phyloP scores from a whole-genome alignment of 768 basidiomycete species.

The Boletus huronensis region DNA sequence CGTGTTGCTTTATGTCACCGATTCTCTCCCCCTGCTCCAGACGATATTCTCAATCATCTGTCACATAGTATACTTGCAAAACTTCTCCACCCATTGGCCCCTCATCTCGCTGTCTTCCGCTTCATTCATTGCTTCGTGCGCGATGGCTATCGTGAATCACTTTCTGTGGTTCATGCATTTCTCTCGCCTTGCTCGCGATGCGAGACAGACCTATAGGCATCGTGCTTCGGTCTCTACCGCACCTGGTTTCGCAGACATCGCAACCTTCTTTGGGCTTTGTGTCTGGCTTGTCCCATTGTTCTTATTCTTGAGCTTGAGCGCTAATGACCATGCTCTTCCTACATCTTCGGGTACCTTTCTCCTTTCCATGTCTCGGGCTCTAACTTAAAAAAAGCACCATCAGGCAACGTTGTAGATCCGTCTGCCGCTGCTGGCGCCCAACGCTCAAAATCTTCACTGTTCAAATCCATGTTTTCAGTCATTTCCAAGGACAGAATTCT shows the following conservation, averaged over 20 bases:
- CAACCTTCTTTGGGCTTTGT: conserved; percentile 80
- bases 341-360: conserved; percentile 47
- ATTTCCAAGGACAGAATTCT: conserved; percentile 40
- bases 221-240: conserved; percentile 32
- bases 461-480: conserved; percentile 58
- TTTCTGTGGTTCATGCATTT: conserved; percentile 98
- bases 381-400: not conserved
- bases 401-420: conserved; percentile 21
- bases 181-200: conserved; percentile 63
- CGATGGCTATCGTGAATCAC: conserved; percentile 84
- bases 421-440: conserved; percentile 30
- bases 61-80: conserved; percentile 88
- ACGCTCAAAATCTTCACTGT: conserved; percentile 58
- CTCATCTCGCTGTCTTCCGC: conserved; percentile 85
- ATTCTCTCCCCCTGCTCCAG: conserved; percentile 74
- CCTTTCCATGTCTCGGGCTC: not conserved
- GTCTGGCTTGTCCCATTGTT: conserved; percentile 92
- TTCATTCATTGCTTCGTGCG: conserved; percentile 82
- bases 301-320: conserved; percentile 91
- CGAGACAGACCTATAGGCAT: conserved; percentile 49
- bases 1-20: conserved; percentile 69
- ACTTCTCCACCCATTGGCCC: conserved; percentile 89
- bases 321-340: conserved; percentile 95
- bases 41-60: conserved; percentile 77
- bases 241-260: conserved; percentile 67